Evolutionary conservation across 225 moss, liverwort and hornwort species (phyloP), one percentile per base, ranked within the genome.

Genomic region (Ulota crispa): DNA sequence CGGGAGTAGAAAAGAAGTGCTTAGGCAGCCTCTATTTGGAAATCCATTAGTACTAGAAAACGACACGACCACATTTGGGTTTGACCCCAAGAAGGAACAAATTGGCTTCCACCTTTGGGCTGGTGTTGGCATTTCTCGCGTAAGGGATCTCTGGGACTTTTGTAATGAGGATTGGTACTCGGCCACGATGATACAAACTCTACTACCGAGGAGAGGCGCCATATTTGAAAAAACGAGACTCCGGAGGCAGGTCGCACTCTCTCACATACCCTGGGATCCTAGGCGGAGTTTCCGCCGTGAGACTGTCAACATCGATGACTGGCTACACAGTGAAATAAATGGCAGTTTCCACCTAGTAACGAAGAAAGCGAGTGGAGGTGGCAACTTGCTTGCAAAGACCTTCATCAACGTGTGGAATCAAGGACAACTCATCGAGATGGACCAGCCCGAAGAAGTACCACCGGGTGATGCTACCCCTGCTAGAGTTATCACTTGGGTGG

Each of bases 161-260:
- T 2, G 2, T 6, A 24, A 2, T 0, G n/a, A n/a, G 24, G 24
- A 24, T 7, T 59, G n/a, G 57, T 5, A 2, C 6, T 13, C 57
- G 2, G 23, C 0, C 2, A n/a, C 7, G 2, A 8, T 2, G 7
- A 5, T 24, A 1, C 23, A 59, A 24, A 3, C 3, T 3, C 23
- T 8, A 59, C 7, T n/a, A 1, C 14, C 14, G 23, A 14, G 57
- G 3, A 6, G 24, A 59, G 23, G 23, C 2, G 57, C 57, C 7
- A 8, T 59, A 3, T 23, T n/a, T 1, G 1, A n/a, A n/a, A 59
- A n/a, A 1, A n/a, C 8, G 10, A 6, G 57, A n/a, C 23, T 7
- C 1, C 1, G n/a, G 3, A 59, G n/a, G 24, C 23, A 23, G 7
- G 24, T 23, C 2, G 24, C 24, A 5, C 7, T 59, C 4, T 23